Base-by-base conservation (phyloP, 306 rosid species). In the Alnus glutinosa region DNA sequence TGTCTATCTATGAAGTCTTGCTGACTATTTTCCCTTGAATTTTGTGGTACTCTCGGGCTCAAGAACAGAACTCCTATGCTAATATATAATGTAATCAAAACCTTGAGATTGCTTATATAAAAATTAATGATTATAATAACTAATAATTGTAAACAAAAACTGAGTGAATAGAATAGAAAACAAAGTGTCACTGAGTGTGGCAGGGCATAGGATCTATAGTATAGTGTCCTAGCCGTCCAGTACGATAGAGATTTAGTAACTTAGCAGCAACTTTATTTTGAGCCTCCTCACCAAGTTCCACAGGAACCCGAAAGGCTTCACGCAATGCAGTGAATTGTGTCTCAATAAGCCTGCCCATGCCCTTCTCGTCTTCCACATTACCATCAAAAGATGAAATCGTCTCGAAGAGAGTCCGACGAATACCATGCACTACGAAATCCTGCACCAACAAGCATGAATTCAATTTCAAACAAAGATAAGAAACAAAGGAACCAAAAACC, bases 161-260 rank as follows among this genome's bases (percentile, higher is more conserved):
- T 28, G 18, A 76, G 9, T 6, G 30, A 23, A n/a, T 74, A 46
- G 12, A 9, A 13, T 2, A 73, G 71, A 55, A 49, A 5, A 18
- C 39, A 37, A 50, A 19, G 72, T 5, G n/a, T 18, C 72, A 36
- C 2, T 30, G 46, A 55, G 75, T 15, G 68, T 72, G 70, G n/a
- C 28, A 13, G 9, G 89, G 90, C 67, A 88, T 39, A 77, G 73
- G 74, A 83, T 94, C 98, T 7, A 94, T 80, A 71, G 90, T 80
- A 71, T 89, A 90, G 74, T 85, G 92, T 63, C 97, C 96, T 52
- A 94, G 89, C 54, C 98, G 89, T 51, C 98, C 96, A 3, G 94
- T 89, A 51, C 90, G 97, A 72, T 83, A 92, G 72, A 92, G 96
- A 87, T 92, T 87, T 76, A 94, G 81, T 71, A 94, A 75, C 84